Evolutionary conservation across 164 flowering plant genomes (phyloP), one percentile per base, ranked within the genome.

Genomic region (Aristolochia californica): DNA sequence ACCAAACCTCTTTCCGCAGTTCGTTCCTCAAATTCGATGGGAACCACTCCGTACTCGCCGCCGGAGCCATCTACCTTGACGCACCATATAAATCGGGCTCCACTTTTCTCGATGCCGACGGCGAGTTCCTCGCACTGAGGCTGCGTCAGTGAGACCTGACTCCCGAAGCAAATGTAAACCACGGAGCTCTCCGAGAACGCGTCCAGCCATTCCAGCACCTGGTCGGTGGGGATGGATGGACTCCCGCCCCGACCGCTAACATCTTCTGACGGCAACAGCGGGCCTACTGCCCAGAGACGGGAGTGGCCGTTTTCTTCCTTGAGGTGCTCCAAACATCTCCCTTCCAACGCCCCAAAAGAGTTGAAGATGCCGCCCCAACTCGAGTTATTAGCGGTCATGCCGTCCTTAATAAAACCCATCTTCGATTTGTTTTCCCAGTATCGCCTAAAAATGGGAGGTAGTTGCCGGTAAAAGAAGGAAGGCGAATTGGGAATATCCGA

Each of bases 161-260:
- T 77, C 43, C 83, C 83, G 56, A 80, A 80, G 53, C 75, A 73
- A 9, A 74, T 74, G 57, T 75, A 80, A 0, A 75, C 72, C 14
- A 77, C 80, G 12, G 66, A 55, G 13, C 43, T 23, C 9, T 73
- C 70, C 4, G 25, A 18, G 21, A 66, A 51, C 5, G 18, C 13
- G 62, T 75, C 81, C 1, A 77, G 74, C 81, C 81, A 80, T 1
- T 65, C 12, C 38, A 66, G 8, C 24, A 77, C 49, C 4, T 72
- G 68, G 2, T 43, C 52, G 2, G 30, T 26, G 0, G 68, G 1
- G 44, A 53, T 60, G 43, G 68, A n/a, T 59, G 40, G 10, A 7
- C 79, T 77, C 13, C 74, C 79, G 8, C 44, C 67, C 16, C 30
- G 11, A 53, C 5, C 17, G 5, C 15, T 13, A 1, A 26, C 45